These are phyloP conservation scores for Stipa capillata DNA, from an alignment of 176 grass and related monocot species.

Conservation along the genomic window DNA sequence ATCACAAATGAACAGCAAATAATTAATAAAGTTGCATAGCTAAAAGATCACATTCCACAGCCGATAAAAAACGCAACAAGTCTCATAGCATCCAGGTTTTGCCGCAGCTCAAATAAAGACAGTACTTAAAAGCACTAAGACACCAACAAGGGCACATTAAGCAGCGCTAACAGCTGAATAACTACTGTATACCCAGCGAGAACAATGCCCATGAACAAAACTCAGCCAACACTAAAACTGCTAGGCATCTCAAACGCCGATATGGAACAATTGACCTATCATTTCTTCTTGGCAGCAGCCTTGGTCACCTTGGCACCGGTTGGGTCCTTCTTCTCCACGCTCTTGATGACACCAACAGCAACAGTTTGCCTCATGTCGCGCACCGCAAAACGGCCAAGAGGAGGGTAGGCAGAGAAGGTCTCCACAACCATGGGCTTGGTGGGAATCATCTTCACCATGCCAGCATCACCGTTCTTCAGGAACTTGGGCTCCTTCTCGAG, in stretches of 20 bases:
- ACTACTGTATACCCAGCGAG: background rate
- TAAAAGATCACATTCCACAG: too few relatives aligned
- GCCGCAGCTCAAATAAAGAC: background rate
- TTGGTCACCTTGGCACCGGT: slow-evolving; percentile 83
- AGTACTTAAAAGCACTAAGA: background rate
- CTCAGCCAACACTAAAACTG: background rate
- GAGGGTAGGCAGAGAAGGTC: slow-evolving; percentile 61
- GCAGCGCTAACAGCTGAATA: background rate
- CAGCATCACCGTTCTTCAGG: slow-evolving; percentile 83
- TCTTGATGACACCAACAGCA: slow-evolving; percentile 85
- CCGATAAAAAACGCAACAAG: too few relatives aligned
- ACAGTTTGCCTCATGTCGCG: slow-evolving; percentile 81
- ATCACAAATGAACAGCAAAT: too few relatives aligned
- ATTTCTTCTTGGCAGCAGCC: slow-evolving; percentile 91
- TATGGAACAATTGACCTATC: background rate
- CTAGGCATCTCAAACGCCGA: background rate
- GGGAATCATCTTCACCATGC: slow-evolving; percentile 84
- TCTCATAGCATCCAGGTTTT: background rate
- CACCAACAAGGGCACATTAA: background rate
- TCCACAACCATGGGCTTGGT: slow-evolving; percentile 94
- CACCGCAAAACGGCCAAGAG: slow-evolving; percentile 66
- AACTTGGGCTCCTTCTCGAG: slow-evolving; percentile 83
- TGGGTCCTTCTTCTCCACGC: slow-evolving; percentile 71
- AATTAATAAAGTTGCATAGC: too few relatives aligned
- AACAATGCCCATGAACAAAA: background rate